Conservation (phyloP, 2,329 filamentous ascomycete genomes). For the Rutstroemia sydowiana region DNA sequence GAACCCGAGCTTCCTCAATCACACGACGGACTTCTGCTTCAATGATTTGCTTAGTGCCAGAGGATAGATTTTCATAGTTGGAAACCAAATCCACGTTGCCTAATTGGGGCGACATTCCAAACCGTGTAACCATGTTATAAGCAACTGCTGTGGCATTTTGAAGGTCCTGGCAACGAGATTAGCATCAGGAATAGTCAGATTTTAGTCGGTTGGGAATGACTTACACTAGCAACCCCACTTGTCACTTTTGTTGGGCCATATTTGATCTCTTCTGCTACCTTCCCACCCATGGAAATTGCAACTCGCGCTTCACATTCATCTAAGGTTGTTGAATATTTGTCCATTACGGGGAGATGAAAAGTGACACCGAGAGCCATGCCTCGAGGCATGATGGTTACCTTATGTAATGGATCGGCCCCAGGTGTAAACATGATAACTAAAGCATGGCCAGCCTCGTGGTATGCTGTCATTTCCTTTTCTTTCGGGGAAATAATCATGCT, state of each 20-base stretch:
- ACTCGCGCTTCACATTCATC: constrained; percentile 98
- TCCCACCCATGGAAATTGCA: constrained; percentile 97
- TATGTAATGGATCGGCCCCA: constrained; percentile 92
- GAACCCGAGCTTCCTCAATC: constrained; percentile 71
- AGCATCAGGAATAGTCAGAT: constrained; percentile 19
- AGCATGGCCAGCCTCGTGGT: constrained; percentile 96
- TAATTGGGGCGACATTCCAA: constrained; percentile 81
- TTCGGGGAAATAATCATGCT: constrained; percentile 86
- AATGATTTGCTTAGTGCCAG: constrained; percentile 78
- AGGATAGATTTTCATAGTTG: constrained; percentile 74
- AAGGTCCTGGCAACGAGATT: constrained; percentile 57
- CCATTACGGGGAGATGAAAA: constrained; percentile 86
- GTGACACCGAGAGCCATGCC: constrained; percentile 92
- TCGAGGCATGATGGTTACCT: constrained; percentile 97
- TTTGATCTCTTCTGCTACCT: constrained; percentile 88
- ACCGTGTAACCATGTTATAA: constrained; percentile 79
- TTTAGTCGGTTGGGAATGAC: constrained; percentile 27
- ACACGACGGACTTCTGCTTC: constrained; percentile 82
- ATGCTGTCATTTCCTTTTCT: constrained; percentile 93
- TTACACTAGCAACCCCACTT: constrained; percentile 72
- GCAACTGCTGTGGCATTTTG: constrained; percentile 73
- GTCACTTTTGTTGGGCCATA: constrained; percentile 90
- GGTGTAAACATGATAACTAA: constrained; percentile 98
- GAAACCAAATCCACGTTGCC: constrained; percentile 84
- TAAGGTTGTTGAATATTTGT: constrained; percentile 92